A percentile compares a stretch with the other conserved stretches of the same genome.
These are phyloP conservation scores for Lithospermum erythrorhizon DNA, from an alignment of 257 asterid genomes.

Conservation along the genomic window DNA sequence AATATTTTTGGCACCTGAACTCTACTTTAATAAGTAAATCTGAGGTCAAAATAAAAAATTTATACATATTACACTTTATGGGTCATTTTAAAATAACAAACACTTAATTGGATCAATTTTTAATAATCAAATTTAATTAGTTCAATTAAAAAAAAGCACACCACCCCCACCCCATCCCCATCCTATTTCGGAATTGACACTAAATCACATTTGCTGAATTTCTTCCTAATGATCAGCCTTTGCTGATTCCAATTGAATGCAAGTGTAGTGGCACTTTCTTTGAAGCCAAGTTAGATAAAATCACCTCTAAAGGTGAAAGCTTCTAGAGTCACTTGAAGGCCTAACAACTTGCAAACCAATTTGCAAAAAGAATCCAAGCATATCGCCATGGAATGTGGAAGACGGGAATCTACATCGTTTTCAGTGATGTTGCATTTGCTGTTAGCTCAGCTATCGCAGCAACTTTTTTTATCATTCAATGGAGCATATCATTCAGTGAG, in stretches of 20 bases:
- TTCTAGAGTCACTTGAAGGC: slow-evolving; percentile 39
- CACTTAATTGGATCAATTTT: too few relatives aligned
- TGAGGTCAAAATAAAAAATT: too few relatives aligned
- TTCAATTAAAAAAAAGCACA: too few relatives aligned
- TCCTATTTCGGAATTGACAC: too few relatives aligned
- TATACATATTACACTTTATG: too few relatives aligned
- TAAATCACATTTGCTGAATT: too few relatives aligned
- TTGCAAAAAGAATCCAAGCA: slow-evolving; percentile 28
- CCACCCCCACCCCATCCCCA: too few relatives aligned
- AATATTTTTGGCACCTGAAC: too few relatives aligned
- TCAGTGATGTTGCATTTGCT: slow-evolving; percentile 23
- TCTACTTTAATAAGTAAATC: too few relatives aligned
- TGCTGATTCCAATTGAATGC: slow-evolving; percentile 46
- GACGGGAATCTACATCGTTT: slow-evolving; percentile 37
- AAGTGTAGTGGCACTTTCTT: slow-evolving; percentile 24
- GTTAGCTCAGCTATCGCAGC: slow-evolving; percentile 25
- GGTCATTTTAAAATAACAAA: too few relatives aligned
- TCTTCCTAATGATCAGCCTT: slow-evolving; percentile 20
- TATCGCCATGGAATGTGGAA: slow-evolving; percentile 19
- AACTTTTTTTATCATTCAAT: slow-evolving; percentile 24
- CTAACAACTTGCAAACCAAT: slow-evolving; percentile 38
- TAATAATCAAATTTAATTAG: too few relatives aligned
- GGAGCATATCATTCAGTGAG: too few relatives aligned
- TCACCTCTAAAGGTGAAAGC: slow-evolving; percentile 39
- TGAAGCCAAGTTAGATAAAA: slow-evolving; percentile 31